Evolutionary conservation across 2,329 filamentous ascomycete genomes (phyloP), one percentile per base, ranked within the genome.

Genomic region (Septoria linicola): DNA sequence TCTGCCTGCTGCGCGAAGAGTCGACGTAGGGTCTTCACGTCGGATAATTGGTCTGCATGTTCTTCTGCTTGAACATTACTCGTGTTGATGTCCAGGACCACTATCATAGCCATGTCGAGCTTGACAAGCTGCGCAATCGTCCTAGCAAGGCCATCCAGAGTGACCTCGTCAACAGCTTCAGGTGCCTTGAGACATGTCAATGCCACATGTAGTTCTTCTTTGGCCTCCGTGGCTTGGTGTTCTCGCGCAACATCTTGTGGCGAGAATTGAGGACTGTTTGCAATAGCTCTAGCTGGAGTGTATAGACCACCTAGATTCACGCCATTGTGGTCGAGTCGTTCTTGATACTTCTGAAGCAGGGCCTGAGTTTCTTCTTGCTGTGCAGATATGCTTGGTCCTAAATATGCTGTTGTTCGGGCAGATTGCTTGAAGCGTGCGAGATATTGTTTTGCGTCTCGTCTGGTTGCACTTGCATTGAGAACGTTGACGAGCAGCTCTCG

Each of bases 391-490:
- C 42, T 49, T 46, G 10, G 63, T 49, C 16, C 70, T 17, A 45
- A 16, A 66, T 54, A 74, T 67, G 37, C 72, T 63, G 46, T 73
- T 72, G 45, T 72, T 67, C 14, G 61, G 50, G 61, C 66, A 1
- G 59, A 52, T 14, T 57, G 35, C n/a, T 82, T 84, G 68, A 96
- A 95, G 55, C 89, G 91, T 61, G 93, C 87, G 13, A 99, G 79
- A 66, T 96, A 99, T 31, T 88, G 84, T 70, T 88, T 91, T 41
- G 91, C 90, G 73, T 99, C 93, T 63, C 93, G 84, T 71, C 91
- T 95, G 0, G 92, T 96, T 4, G 91, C 88, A 8, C 90, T 89
- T 14, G 91, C 89, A 64, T 88, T 89, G 25, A 99, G 77, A 3
- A 97, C 81, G 13, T 89, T 91, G 25, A 95, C 79, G 62, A 95